Evolutionary conservation across 2,329 filamentous ascomycete genomes (phyloP).

Genomic region (Lasiodiplodia sp.): DNA sequence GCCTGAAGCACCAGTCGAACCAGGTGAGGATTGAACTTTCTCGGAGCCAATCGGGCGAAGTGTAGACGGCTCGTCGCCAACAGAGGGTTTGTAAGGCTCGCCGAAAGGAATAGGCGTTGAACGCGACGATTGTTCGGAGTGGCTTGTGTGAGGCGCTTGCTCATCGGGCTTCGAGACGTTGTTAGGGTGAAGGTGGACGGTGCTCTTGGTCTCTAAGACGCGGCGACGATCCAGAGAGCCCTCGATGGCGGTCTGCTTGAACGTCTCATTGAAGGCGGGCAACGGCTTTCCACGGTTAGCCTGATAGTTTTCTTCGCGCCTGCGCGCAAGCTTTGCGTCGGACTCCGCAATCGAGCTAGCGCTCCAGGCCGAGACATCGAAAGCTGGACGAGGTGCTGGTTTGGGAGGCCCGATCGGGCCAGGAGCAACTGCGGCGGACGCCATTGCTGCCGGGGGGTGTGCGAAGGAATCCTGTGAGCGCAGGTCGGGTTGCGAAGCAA

Average conservation of each 20-base stretch:
- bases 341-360: conserved; percentile 22
- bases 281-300: conserved; percentile 13
- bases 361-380: conserved; percentile 23
- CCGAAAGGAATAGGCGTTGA: conserved; percentile 16
- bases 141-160: not conserved
- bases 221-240: conserved; percentile 20
- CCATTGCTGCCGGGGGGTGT: conserved; percentile 15
- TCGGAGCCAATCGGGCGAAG: conserved; percentile 22
- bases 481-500: conserved; percentile 34
- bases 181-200: conserved; percentile 8
- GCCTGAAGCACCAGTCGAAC: conserved; percentile 7
- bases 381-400: conserved; percentile 36
- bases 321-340: conserved; percentile 17
- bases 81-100: conserved; percentile 6
- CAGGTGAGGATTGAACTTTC: conserved; percentile 27
- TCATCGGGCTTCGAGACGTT: conserved; percentile 8
- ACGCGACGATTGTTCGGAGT: conserved; percentile 15
- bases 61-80: conserved; percentile 9
- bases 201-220: conserved; percentile 24
- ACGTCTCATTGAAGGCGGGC: conserved; percentile 28
- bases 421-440: conserved; percentile 28
- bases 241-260: conserved; percentile 27
- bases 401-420: conserved; percentile 42
- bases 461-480: conserved; percentile 15
- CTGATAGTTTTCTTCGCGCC: conserved; percentile 13